phyloP scores from a whole-genome alignment of 2,329 filamentous ascomycete species.

The Pleoardoris graminearum region DNA sequence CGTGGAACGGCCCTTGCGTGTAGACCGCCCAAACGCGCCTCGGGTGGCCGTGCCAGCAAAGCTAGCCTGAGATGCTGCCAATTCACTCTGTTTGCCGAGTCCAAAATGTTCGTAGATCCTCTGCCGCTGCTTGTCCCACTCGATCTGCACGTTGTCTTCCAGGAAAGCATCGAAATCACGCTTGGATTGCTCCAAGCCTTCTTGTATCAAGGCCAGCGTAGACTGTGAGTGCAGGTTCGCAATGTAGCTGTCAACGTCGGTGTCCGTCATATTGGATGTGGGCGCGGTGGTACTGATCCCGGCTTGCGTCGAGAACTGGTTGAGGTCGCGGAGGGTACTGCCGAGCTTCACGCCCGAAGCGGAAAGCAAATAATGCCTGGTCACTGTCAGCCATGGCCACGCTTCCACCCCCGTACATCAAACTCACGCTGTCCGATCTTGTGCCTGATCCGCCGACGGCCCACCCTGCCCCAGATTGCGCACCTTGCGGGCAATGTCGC shows the following conservation, averaged over 20 bases:
- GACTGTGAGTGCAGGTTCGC: conserved; percentile 87
- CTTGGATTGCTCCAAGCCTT: conserved; percentile 86
- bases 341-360: conserved; percentile 91
- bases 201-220: conserved; percentile 85
- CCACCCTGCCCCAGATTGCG: conserved; percentile 78
- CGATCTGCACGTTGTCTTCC: conserved; percentile 90
- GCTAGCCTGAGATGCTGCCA: conserved; percentile 43
- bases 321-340: conserved; percentile 82
- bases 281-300: conserved; percentile 62
- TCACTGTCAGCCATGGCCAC: conserved; percentile 18
- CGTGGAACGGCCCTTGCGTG: conserved; percentile 47
- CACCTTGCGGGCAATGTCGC: conserved; percentile 78
- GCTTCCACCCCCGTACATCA: not conserved
- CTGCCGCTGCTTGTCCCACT: conserved; percentile 93
- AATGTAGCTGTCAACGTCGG: conserved; percentile 71
- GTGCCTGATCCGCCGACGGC: conserved; percentile 57
- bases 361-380: conserved; percentile 85
- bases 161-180: conserved; percentile 92
- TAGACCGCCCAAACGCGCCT: conserved; percentile 59
- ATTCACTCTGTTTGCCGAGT: conserved; percentile 58
- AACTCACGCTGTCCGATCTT: conserved; percentile 57
- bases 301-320: conserved; percentile 69
- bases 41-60: conserved; percentile 38
- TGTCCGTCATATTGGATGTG: conserved; percentile 52
- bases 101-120: conserved; percentile 97